Evolutionary conservation across 2,329 filamentous ascomycete species (phyloP).

Genomic region (Verticillium tricorpus): DNA sequence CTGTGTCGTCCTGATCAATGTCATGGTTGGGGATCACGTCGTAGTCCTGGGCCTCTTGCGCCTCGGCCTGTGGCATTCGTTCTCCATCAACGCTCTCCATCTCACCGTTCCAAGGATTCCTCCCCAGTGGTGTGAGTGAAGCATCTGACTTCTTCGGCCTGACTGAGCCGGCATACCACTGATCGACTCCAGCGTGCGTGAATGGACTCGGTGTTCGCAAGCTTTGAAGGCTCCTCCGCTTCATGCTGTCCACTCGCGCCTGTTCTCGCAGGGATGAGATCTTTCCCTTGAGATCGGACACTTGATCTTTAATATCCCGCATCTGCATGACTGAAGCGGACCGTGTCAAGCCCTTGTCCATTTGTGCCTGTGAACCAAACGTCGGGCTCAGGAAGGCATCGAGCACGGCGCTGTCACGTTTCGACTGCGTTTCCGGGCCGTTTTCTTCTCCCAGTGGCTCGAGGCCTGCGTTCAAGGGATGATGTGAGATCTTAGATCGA

Average conservation of each 20-base stretch:
- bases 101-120: slow-evolving; percentile 25
- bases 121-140: slow-evolving; percentile 9
- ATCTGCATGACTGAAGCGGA: slow-evolving; percentile 71
- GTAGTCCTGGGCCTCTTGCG: slow-evolving; percentile 7
- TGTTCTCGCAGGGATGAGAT: slow-evolving; percentile 77
- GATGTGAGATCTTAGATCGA: slow-evolving; percentile 32
- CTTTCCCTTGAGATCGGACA: slow-evolving; percentile 79
- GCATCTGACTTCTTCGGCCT: slow-evolving; percentile 17
- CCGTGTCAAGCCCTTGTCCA: slow-evolving; percentile 51
- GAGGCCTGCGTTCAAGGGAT: slow-evolving; percentile 37
- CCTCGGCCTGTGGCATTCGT: slow-evolving; percentile 9
- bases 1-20: slow-evolving; percentile 18
- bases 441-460: slow-evolving; percentile 53
- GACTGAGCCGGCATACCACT: slow-evolving; percentile 38
- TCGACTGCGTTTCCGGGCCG: slow-evolving; percentile 20
- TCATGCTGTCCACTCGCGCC: slow-evolving; percentile 72
- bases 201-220: slow-evolving; percentile 74
- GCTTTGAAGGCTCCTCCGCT: slow-evolving; percentile 71
- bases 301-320: slow-evolving; percentile 73
- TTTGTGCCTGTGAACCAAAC: slow-evolving; percentile 34
- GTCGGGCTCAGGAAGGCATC: slow-evolving; percentile 40
- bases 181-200: slow-evolving; percentile 60
- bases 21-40: slow-evolving; percentile 4
- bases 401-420: slow-evolving; percentile 26
- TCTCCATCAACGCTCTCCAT: slow-evolving; percentile 21